phyloP scores from a whole-genome alignment of 2,329 filamentous ascomycete species.

The Phyllosticta ampelicida region DNA sequence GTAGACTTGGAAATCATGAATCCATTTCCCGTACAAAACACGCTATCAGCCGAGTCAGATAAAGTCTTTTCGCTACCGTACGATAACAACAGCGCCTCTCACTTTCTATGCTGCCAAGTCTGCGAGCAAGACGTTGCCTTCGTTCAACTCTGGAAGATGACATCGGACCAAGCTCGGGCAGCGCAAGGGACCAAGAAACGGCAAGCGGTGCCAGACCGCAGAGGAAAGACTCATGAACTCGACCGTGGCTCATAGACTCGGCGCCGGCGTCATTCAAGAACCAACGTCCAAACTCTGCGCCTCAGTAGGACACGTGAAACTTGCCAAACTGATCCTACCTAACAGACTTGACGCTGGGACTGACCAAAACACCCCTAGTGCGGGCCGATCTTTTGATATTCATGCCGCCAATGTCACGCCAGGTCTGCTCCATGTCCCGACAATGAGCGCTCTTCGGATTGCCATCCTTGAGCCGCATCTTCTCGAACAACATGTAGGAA shows the following conservation, averaged over 20 bases:
- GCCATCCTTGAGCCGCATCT: constrained; percentile 40
- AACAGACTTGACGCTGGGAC: background rate
- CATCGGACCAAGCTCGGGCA: too few relatives aligned
- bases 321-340: background rate
- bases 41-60: too few relatives aligned
- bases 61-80: too few relatives aligned
- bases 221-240: background rate
- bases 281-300: background rate
- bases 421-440: constrained; percentile 38
- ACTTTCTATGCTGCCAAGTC: too few relatives aligned
- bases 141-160: too few relatives aligned
- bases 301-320: background rate
- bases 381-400: background rate
- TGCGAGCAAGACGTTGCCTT: too few relatives aligned
- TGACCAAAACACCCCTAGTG: background rate
- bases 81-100: too few relatives aligned
- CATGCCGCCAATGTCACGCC: background rate
- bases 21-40: too few relatives aligned
- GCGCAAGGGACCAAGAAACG: too few relatives aligned
- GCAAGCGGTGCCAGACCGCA: background rate
- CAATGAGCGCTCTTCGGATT: constrained; percentile 44
- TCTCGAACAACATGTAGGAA: constrained; percentile 50
- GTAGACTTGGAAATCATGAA: too few relatives aligned
- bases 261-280: too few relatives aligned
- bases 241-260: background rate